These are phyloP conservation scores for Elongisporangium undulatum DNA, from an alignment of 352 stramenopile species.

Conservation along the genomic window DNA sequence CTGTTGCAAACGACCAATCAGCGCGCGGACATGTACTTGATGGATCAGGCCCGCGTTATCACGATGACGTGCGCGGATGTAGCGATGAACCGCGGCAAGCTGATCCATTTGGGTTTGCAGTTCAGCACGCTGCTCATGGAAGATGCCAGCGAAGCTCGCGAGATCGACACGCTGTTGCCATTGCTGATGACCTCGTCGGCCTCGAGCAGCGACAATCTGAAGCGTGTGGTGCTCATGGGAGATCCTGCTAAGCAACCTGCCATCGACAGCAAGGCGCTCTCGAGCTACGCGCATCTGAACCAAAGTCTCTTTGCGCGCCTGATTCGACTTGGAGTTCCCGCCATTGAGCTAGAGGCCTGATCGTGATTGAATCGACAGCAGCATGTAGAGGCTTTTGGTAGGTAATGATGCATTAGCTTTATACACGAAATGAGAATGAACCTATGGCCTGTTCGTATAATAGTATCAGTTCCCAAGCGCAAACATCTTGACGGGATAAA, in stretches of 20 bases:
- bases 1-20: conserved; percentile 90
- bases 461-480: conserved; percentile 62
- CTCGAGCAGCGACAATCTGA: conserved; percentile 42
- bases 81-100: conserved; percentile 79
- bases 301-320: conserved; percentile 95
- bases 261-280: conserved; percentile 86
- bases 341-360: conserved; percentile 77
- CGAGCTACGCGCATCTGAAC: conserved; percentile 89
- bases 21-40: conserved; percentile 93
- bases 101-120: conserved; percentile 81
- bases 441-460: not conserved
- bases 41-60: conserved; percentile 93
- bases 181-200: conserved; percentile 80
- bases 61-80: conserved; percentile 96
- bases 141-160: conserved; percentile 93
- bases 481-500: conserved; percentile 96
- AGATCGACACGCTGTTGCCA: conserved; percentile 92
- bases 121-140: conserved; percentile 93
- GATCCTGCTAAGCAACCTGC: conserved; percentile 92
- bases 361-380: not conserved
- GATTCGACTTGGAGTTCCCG: conserved; percentile 90
- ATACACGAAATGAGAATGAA: not conserved
- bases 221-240: conserved; percentile 94
- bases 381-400: conserved; percentile 7
- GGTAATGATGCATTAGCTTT: conserved; percentile 3